Evolutionary conservation across 2,329 filamentous ascomycete species (phyloP).

Genomic region (Penicillium psychrosexuale): DNA sequence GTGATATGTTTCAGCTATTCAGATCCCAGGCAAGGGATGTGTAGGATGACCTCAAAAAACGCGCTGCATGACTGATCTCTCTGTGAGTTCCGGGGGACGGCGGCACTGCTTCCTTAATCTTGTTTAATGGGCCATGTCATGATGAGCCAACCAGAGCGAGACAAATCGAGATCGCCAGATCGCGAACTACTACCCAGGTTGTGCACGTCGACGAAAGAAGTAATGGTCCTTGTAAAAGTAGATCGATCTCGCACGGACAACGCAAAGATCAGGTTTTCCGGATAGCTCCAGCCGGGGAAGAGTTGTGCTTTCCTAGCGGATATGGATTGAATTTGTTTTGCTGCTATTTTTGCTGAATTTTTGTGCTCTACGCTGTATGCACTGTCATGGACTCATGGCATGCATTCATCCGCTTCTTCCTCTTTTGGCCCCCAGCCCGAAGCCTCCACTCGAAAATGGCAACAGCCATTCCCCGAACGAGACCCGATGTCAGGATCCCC

Average conservation of each 20-base stretch:
- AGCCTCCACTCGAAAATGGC: neutral
- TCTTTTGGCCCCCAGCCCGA: neutral
- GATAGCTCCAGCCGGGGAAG: neutral
- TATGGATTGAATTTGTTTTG: neutral
- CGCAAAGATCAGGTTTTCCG: neutral
- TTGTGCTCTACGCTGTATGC: neutral
- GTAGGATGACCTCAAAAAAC: slow-evolving; percentile 2
- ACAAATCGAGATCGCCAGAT: slow-evolving; percentile 3
- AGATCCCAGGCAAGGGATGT: slow-evolving; percentile 17
- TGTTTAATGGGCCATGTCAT: slow-evolving; percentile 11
- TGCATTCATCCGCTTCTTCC: neutral
- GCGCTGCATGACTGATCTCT: slow-evolving; percentile 1
- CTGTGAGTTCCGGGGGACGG: slow-evolving; percentile 9
- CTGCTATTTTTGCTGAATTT: neutral
- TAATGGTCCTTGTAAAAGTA: neutral
- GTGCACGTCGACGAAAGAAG: slow-evolving; percentile 3
- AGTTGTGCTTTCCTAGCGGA: neutral
- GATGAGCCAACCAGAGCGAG: slow-evolving; percentile 14
- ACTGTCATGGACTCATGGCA: neutral
- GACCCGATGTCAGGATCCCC: neutral
- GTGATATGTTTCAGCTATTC: slow-evolving; percentile 20
- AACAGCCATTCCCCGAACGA: neutral
- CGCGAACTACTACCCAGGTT: neutral
- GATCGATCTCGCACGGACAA: slow-evolving; percentile 3
- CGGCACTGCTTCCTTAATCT: slow-evolving; percentile 14